Conservation (phyloP, 768 basidiomycete genomes). For the Gloeostereum incarnatum region DNA sequence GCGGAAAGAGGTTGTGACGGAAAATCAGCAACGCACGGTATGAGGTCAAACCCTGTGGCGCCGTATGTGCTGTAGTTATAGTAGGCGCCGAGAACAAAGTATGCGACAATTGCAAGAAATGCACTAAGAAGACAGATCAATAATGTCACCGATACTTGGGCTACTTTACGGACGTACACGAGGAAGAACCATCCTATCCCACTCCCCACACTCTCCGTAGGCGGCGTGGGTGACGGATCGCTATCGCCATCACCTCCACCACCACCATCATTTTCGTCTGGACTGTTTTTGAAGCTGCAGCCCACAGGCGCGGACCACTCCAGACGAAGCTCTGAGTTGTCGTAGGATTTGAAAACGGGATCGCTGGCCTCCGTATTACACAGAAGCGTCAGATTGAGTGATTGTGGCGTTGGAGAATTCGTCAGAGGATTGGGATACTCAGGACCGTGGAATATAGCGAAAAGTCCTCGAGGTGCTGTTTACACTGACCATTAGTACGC, state of each 20-base stretch:
- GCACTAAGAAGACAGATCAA: conserved; percentile 26
- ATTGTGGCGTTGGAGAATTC: conserved; percentile 40
- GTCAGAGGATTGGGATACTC: conserved; percentile 46
- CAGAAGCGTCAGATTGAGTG: conserved; percentile 48
- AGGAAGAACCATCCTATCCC: conserved; percentile 88
- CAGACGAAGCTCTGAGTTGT: conserved; percentile 40
- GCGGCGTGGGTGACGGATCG: conserved; percentile 15
- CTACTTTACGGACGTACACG: conserved; percentile 39
- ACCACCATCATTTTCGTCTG: conserved; percentile 13
- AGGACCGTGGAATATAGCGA: conserved; percentile 47
- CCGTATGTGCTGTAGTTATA: conserved; percentile 87
- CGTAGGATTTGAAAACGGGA: conserved; percentile 52
- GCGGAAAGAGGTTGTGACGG: background rate
- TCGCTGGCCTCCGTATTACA: conserved; percentile 38
- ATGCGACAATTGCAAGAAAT: conserved; percentile 54
- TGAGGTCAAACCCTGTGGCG: conserved; percentile 71
- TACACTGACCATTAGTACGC: conserved; percentile 8
- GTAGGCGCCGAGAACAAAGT: conserved; percentile 75
- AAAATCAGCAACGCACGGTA: conserved; percentile 75
- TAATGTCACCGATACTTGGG: background rate
- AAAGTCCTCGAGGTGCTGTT: conserved; percentile 45
- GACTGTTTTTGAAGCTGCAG: conserved; percentile 32
- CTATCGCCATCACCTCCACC: conserved; percentile 15
- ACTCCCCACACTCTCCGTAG: conserved; percentile 45
- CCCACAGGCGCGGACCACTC: conserved; percentile 58